Evolutionary conservation across 805 yeast genomes (phyloP), one percentile per base, ranked within the genome.

Genomic region (Maudiozyma bulderi): DNA sequence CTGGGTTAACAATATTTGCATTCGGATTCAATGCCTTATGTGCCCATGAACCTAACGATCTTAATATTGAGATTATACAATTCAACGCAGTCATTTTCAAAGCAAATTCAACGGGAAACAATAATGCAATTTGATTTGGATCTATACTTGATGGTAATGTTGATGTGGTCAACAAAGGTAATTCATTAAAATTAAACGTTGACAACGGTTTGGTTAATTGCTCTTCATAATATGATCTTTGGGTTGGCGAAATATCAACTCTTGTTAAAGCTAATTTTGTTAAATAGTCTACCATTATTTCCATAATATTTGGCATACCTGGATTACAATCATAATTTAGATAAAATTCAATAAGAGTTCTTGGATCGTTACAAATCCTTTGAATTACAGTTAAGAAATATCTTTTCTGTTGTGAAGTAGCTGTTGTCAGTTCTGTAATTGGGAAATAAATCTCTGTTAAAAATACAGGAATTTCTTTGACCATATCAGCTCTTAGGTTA

Each of bases 301-400:
- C 99, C 67, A 90, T 87, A 45, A 90, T 73, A 64, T 93, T 93
- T 38, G 93, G 85, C 74, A 82, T 77, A 15, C 75, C 72, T 2
- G 77, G 68, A 63, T 89, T 96, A 72, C 99, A 93, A 66, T 93
- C 99, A 65, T 93, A 95, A 67, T 93, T 93, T 59, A 93, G 75
- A 62, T 91, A 93, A 51, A 93, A 80, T 68, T 93, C 99, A 50
- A 95, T 87, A 53, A 95, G 71, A 15, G 95, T 83, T 52, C 95
- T 76, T 42, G 98, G 95, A 67, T 91, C 96, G 54, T 81, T 80
- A 62, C 95, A 84, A 38, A 93, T 68, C 55, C 95, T 75, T 57
- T 86, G 85, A 29, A 95, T 74, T n/a, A 91, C 76, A 10, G 84
- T 77, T 52, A 95, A 72, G 54, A 91, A 77, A 59, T 89, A 91